Conservation (phyloP, 805 yeast species). For the Barnettozyma populi region DNA sequence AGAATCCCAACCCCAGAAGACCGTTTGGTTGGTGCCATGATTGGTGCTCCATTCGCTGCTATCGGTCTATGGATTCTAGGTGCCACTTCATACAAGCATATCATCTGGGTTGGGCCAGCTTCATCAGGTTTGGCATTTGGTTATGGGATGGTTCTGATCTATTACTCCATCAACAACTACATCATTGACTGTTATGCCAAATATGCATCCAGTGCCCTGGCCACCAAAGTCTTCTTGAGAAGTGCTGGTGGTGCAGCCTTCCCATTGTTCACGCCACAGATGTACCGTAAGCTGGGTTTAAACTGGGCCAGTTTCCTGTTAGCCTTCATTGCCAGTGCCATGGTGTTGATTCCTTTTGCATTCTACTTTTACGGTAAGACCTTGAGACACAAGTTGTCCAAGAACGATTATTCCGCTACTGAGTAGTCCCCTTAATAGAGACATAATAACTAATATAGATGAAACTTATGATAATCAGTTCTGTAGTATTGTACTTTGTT, state of each 20-base stretch:
- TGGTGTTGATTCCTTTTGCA: conserved; percentile 67
- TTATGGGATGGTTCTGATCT: conserved; percentile 69
- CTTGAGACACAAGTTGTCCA: conserved; percentile 61
- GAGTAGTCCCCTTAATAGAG: background rate
- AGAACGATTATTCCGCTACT: conserved; percentile 48
- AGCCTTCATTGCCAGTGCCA: conserved; percentile 72
- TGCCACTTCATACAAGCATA: conserved; percentile 65
- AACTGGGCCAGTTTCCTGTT: conserved; percentile 79
- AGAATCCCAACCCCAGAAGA: conserved; percentile 75
- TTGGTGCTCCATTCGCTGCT: conserved; percentile 80
- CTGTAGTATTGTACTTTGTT: background rate
- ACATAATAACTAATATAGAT: background rate
- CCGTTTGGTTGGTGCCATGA: conserved; percentile 73
- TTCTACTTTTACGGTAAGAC: conserved; percentile 63
- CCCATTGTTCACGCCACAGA: conserved; percentile 76
- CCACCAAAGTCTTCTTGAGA: conserved; percentile 76
- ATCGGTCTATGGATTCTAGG: conserved; percentile 75
- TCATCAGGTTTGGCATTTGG: conserved; percentile 79
- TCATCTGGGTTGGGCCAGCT: conserved; percentile 77
- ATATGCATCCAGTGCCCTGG: conserved; percentile 75
- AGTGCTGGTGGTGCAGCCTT: conserved; percentile 85
- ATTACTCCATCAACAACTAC: conserved; percentile 73
- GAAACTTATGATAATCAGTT: background rate
- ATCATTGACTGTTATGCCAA: conserved; percentile 87
- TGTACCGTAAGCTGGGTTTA: conserved; percentile 68